phyloP scores from a whole-genome alignment of 2,329 filamentous ascomycete species.

The Fusarium siculi region DNA sequence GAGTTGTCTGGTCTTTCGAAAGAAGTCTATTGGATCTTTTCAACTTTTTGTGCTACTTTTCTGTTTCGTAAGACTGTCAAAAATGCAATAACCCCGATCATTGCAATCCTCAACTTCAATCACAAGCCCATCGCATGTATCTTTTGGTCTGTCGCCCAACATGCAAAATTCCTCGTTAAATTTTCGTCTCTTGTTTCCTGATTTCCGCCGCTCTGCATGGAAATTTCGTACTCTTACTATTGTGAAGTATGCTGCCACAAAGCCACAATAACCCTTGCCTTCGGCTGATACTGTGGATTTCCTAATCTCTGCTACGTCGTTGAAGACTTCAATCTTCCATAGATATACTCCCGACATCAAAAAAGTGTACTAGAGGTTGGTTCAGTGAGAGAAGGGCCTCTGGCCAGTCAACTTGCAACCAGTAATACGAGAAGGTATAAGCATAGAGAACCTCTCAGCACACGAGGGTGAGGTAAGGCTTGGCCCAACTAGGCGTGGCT shows the following conservation, averaged over 20 bases:
- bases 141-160: neutral
- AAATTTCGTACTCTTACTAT: neutral
- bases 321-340: neutral
- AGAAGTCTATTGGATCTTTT: neutral
- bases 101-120: neutral
- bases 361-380: neutral
- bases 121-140: neutral
- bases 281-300: neutral
- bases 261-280: neutral
- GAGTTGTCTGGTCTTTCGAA: neutral
- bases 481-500: conserved; percentile 9
- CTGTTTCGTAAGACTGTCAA: neutral
- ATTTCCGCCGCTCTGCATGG: neutral
- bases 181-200: neutral
- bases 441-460: neutral
- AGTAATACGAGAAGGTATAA: neutral
- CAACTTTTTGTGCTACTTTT: conserved; percentile 13
- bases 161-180: neutral
- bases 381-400: neutral
- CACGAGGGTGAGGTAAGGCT: neutral
- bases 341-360: neutral
- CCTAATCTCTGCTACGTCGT: neutral
- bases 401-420: neutral
- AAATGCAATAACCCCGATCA: neutral
- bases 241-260: neutral